Conservation (phyloP, 768 basidiomycete species). For the Boletus sp. region DNA sequence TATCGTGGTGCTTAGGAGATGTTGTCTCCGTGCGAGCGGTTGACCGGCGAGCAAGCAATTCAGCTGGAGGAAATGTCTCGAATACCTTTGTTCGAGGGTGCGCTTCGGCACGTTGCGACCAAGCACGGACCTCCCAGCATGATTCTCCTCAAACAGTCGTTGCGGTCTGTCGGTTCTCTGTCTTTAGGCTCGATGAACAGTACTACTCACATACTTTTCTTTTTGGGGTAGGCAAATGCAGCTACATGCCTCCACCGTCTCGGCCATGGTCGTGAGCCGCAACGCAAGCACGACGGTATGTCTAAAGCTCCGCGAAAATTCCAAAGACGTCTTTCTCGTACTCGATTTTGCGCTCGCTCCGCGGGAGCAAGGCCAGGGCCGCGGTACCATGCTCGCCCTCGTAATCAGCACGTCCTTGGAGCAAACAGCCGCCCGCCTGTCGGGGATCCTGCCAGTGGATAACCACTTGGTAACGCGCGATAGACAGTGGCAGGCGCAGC, state of each 20-base stretch:
- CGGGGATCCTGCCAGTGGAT: conserved; percentile 48
- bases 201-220: no score
- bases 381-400: conserved; percentile 44
- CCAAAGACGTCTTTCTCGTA: conserved; percentile 45
- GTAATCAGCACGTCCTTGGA: conserved; percentile 49
- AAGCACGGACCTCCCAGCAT: conserved; percentile 39
- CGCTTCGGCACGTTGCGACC: conserved; percentile 34
- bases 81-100: conserved; percentile 46
- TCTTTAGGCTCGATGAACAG: not conserved
- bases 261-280: conserved; percentile 53
- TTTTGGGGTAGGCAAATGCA: conserved; percentile 26
- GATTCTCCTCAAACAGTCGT: conserved; percentile 32
- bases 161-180: conserved; percentile 18
- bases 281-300: conserved; percentile 59
- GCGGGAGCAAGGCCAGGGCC: conserved; percentile 34
- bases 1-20: conserved; percentile 40
- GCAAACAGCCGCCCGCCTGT: conserved; percentile 43
- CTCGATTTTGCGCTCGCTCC: conserved; percentile 60
- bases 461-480: conserved; percentile 40
- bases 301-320: conserved; percentile 33
- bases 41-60: conserved; percentile 44
- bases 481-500: conserved; percentile 62
- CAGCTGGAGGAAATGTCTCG: conserved; percentile 50
- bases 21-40: conserved; percentile 48
- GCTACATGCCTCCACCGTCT: conserved; percentile 15